A percentile compares a stretch with the other conserved stretches of the same genome.
Evolutionary conservation across 108 stramenopile species (phyloP).

Genomic region (Discostella pseudostelligera): DNA sequence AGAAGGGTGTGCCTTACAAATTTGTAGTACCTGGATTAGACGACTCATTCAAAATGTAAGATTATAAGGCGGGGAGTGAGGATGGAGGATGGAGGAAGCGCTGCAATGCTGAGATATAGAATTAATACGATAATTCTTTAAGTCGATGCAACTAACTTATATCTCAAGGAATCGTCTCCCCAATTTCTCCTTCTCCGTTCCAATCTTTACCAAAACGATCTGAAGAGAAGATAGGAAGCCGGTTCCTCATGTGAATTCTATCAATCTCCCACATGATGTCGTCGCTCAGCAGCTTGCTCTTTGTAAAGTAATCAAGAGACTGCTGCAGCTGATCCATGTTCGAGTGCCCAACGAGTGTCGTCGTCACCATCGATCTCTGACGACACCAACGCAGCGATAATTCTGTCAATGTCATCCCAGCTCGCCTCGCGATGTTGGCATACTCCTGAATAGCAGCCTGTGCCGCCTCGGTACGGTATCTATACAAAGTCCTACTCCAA

Average conservation of each 20-base stretch:
- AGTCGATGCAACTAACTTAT: neutral
- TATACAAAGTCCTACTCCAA: slow-evolving; percentile 82
- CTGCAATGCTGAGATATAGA: no score
- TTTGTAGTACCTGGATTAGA: slow-evolving; percentile 63
- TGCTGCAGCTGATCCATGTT: slow-evolving; percentile 79
- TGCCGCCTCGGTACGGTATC: slow-evolving; percentile 82
- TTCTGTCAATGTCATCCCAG: slow-evolving; percentile 78
- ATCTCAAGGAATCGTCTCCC: slow-evolving; percentile 80
- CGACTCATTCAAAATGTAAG: neutral
- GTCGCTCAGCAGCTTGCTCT: slow-evolving; percentile 63
- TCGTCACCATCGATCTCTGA: slow-evolving; percentile 73
- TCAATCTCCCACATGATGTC: slow-evolving; percentile 91
- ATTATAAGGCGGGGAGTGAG: no score
- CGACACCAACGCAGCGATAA: slow-evolving; percentile 79
- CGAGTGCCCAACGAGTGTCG: slow-evolving; percentile 87
- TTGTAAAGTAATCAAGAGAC: slow-evolving; percentile 62
- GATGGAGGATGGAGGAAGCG: neutral
- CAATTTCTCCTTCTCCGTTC: slow-evolving; percentile 87
- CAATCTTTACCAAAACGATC: slow-evolving; percentile 81
- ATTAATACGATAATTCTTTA: no score
- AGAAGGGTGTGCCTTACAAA: slow-evolving; percentile 75
- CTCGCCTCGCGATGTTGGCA: slow-evolving; percentile 64
- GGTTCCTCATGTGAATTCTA: slow-evolving; percentile 84
- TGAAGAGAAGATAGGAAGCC: slow-evolving; percentile 82
- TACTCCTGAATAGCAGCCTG: slow-evolving; percentile 78